Base-by-base conservation (phyloP, 345 rosid species). In the Raphanus raphanistrum region DNA sequence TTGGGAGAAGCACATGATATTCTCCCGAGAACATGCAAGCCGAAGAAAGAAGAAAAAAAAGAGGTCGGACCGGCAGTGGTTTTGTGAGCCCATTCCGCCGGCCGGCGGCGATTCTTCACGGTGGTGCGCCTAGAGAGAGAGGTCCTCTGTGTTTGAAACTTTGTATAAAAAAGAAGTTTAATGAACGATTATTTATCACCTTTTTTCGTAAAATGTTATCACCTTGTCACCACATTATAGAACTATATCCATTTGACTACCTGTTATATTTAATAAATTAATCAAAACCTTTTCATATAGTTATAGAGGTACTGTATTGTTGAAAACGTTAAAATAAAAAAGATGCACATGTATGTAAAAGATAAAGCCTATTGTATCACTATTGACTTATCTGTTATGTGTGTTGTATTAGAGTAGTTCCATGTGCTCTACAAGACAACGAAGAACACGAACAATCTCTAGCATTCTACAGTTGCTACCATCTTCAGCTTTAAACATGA, bases 401-500 rank as follows among this genome's bases (percentile, higher is more conserved):
- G 28, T 4, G 17, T 7, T 29, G 33, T 70, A 38, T 71, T 33
- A 48, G 63, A 27, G 73, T 31, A 57, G 25, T 4, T 71, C 79
- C 73, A 80, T 82, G 74, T 81, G 91, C 86, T 89, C 77, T 82
- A 79, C 76, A 43, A 94, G 61, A 79, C 79, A 71, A 70, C 84
- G 86, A 70, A 92, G 69, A 62, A 87, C 82, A 55, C 29, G 28
- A 55, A 84, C 71, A 71, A 92, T 82, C 63, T 84, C 88, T 54
- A 41, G 3, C 65, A 82, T 69, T 76, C 71, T 82, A 50, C 50
- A 31, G 58, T 79, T 86, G 8, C 90, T 83, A 57, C 81, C 66
- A 72, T 92, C 95, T 79, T 90, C 94, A 65, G 90, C 97, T 84
- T 84, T 84, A 64, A 94, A 94, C 79, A 86, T 84, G 72, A 81